Percentiles rank a stretch among this genome's conserved stretches.
These are phyloP conservation scores for Spinacia oleracea DNA, from an alignment of 179 eudicot species.

Conservation along the genomic window DNA sequence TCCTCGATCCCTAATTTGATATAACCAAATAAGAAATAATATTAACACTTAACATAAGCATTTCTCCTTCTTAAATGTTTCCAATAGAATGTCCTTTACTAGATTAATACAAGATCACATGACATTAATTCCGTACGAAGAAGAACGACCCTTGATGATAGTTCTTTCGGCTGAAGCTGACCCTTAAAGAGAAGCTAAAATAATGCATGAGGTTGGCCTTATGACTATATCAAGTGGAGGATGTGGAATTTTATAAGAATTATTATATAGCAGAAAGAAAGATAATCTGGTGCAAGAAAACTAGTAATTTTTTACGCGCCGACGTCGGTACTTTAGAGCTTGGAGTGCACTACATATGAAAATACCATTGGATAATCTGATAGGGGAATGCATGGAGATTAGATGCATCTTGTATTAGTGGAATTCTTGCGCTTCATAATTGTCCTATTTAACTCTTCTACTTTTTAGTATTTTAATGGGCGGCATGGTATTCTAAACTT, in stretches of 20 bases:
- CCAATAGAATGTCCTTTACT: too few species aligned
- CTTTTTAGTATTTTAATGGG: not conserved
- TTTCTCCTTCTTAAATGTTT: too few species aligned
- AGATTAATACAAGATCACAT: not conserved
- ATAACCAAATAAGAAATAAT: too few species aligned
- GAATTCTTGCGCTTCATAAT: slow-evolving; percentile 18
- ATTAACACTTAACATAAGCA: too few species aligned
- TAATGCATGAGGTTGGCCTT: not conserved
- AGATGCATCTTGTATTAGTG: slow-evolving; percentile 15
- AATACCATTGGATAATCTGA: slow-evolving; percentile 8
- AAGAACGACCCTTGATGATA: not conserved
- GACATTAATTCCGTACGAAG: not conserved
- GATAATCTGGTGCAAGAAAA: not conserved
- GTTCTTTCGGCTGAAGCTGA: slow-evolving; percentile 3
- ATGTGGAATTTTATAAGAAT: not conserved
- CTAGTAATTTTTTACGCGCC: not conserved
- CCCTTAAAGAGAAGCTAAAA: not conserved
- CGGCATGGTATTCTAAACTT: not conserved
- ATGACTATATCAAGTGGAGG: not conserved
- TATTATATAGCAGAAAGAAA: not conserved
- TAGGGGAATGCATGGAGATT: not conserved
- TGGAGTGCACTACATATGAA: slow-evolving; percentile 17
- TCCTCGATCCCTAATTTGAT: too few species aligned
- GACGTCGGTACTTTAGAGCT: slow-evolving; percentile 19
- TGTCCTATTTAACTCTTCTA: slow-evolving; percentile 22